Conservation (phyloP, 306 rosid genomes). For the Citrullus colocynthis region DNA sequence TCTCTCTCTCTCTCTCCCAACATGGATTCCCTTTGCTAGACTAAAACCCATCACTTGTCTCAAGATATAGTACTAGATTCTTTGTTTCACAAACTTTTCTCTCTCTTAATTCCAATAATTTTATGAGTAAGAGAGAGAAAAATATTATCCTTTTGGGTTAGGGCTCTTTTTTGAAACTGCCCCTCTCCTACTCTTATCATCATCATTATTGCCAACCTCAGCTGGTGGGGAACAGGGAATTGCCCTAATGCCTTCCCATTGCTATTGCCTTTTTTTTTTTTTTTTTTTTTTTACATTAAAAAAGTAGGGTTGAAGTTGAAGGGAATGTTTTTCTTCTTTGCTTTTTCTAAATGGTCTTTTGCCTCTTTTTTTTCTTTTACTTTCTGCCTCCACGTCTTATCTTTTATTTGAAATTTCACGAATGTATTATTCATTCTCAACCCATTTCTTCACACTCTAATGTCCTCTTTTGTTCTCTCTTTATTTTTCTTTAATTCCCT, state of each 20-base stretch:
- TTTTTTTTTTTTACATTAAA: too few relatives aligned
- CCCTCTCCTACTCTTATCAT: conserved; percentile 43
- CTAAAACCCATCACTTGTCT: conserved; percentile 61
- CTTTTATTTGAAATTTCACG: conserved; percentile 23
- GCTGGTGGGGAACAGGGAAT: conserved; percentile 29
- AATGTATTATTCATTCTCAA: not conserved
- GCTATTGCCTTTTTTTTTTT: conserved; percentile 15
- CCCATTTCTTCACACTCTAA: not conserved
- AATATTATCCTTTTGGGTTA: not conserved
- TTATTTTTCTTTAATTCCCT: not conserved
- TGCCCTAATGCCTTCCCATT: conserved; percentile 21
- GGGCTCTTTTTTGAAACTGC: conserved; percentile 16
- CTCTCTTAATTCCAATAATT: conserved; percentile 13
- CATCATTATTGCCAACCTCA: conserved; percentile 36
- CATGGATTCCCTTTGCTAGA: conserved; percentile 65
- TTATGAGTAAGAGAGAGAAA: not conserved
- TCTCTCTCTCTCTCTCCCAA: conserved; percentile 15
- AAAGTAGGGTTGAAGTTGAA: conserved; percentile 14
- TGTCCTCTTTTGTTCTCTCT: not conserved
- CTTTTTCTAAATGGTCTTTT: conserved; percentile 19
- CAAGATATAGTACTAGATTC: conserved; percentile 68
- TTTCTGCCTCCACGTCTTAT: conserved; percentile 24
- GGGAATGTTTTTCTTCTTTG: conserved; percentile 33
- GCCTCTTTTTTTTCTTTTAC: conserved; percentile 3
- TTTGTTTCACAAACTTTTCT: conserved; percentile 42